Conservation (phyloP, 1,284 basidiomycete genomes). For the Pterula multifida region DNA sequence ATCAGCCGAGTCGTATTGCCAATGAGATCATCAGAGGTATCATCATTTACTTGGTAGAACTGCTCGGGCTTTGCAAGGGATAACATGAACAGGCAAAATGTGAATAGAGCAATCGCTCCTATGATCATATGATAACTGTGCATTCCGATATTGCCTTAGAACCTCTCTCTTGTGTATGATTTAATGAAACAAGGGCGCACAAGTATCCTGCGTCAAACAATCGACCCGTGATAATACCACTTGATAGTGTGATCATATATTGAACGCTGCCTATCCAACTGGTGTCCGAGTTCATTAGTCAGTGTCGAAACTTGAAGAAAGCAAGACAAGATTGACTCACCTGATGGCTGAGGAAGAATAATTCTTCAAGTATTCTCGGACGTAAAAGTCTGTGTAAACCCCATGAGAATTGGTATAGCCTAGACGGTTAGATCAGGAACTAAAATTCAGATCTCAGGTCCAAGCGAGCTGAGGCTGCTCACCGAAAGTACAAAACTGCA, state of each 20-base stretch:
- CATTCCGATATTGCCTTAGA: neutral
- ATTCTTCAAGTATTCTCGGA: conserved; percentile 9
- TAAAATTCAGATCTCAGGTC: too few relatives aligned
- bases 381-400: conserved; percentile 9
- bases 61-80: conserved; percentile 20
- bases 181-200: conserved; percentile 14
- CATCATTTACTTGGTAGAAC: conserved; percentile 20
- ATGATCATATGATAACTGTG: conserved; percentile 18
- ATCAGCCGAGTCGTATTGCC: neutral
- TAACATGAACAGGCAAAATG: conserved; percentile 22
- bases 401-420: neutral
- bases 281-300: neutral
- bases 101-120: conserved; percentile 14
- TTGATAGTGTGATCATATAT: conserved; percentile 25
- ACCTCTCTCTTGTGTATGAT: too few relatives aligned
- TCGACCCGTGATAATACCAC: conserved; percentile 21
- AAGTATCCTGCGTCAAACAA: conserved; percentile 23
- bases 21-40: neutral
- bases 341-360: neutral
- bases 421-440: neutral
- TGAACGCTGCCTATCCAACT: conserved; percentile 42
- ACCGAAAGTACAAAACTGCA: neutral
- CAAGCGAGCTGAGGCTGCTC: neutral
- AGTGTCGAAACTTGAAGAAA: neutral
- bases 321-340: neutral